Evolutionary conservation across 805 yeast species (phyloP), one percentile per base, ranked within the genome.

Genomic region (Schwanniomyces vanrijiae): DNA sequence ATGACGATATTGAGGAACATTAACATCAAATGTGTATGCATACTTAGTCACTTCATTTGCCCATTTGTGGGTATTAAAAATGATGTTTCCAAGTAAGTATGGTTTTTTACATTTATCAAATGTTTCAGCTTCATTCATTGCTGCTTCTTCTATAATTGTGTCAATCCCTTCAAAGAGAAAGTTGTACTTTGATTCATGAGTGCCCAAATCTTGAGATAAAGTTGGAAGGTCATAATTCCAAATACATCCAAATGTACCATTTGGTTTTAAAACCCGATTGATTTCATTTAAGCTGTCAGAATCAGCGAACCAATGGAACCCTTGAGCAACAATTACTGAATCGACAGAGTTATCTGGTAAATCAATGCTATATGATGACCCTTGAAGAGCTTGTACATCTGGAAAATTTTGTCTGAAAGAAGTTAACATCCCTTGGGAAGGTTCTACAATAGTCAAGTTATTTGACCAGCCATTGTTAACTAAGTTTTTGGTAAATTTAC

Each of bases 271-370:
- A 0, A 82, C 79, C 14, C 88, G 64, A 37, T 63, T 49, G 19
- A 83, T 57, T 56, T 83, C 88, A 45, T 64, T 60, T 28, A 83
- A 55, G 0, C 84, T 65, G 7, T 64, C 68, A 2, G 49, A 39
- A 53, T 80, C 82, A n/a, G 80, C 73, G 61, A 83, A 83, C 88
- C 88, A 83, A 52, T 83, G 88, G 58, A 78, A 83, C 0, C 81
- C 88, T 54, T 83, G 87, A 0, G 87, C 86, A 8, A 78, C 62
- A 8, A 81, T 65, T 1, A 83, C 64, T 0, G 76, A 73, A 59
- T 82, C 86, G 18, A 72, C 69, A 0, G 77, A 61, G 24, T 60
- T 51, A 47, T 73, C 79, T 1, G 61, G 65, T 1, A 75, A 50
- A 1, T 85, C 84, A n/a, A 81, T 55, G 1, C 63, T 51, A 53